phyloP scores from a whole-genome alignment of 2,329 filamentous ascomycete genomes.

The Penicillium capsulatum region DNA sequence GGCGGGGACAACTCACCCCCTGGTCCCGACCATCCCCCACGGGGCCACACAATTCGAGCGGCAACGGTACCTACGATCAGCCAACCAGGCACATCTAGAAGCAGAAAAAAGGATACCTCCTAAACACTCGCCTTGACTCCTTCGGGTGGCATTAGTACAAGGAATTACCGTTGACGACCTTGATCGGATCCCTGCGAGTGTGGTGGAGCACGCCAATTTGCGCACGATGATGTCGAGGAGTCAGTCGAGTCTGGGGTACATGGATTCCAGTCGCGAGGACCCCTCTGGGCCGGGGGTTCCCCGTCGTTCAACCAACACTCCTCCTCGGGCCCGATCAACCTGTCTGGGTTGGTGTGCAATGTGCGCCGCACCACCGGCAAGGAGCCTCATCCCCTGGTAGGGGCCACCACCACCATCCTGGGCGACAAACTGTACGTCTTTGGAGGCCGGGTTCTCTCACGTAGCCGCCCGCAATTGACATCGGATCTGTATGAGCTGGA shows the following conservation, averaged over 20 bases:
- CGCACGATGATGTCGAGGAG: constrained; percentile 37
- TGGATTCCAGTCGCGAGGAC: constrained; percentile 33
- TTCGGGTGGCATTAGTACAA: too few relatives aligned
- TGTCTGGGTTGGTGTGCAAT: constrained; percentile 65
- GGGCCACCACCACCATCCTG: constrained; percentile 89
- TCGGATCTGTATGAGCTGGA: constrained; percentile 92
- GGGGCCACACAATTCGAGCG: constrained; percentile 8
- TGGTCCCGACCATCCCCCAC: constrained; percentile 4
- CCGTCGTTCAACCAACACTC: constrained; percentile 29
- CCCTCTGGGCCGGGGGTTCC: constrained; percentile 26
- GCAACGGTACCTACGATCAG: constrained; percentile 11
- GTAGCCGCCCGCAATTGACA: constrained; percentile 77
- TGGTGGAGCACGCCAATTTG: constrained; percentile 8
- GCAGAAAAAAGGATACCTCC: too few relatives aligned
- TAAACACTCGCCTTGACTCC: too few relatives aligned
- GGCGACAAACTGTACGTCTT: constrained; percentile 97
- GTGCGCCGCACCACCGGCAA: constrained; percentile 79
- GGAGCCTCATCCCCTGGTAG: constrained; percentile 86
- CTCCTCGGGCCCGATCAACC: constrained; percentile 51
- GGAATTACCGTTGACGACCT: too few relatives aligned
- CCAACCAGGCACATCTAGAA: too few relatives aligned
- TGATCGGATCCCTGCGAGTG: neutral
- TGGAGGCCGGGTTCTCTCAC: constrained; percentile 80
- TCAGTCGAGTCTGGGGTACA: constrained; percentile 37
- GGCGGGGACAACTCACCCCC: constrained; percentile 9